Evolutionary conservation across 108 stramenopile species (phyloP).

Genomic region (Fistulifera solaris): DNA sequence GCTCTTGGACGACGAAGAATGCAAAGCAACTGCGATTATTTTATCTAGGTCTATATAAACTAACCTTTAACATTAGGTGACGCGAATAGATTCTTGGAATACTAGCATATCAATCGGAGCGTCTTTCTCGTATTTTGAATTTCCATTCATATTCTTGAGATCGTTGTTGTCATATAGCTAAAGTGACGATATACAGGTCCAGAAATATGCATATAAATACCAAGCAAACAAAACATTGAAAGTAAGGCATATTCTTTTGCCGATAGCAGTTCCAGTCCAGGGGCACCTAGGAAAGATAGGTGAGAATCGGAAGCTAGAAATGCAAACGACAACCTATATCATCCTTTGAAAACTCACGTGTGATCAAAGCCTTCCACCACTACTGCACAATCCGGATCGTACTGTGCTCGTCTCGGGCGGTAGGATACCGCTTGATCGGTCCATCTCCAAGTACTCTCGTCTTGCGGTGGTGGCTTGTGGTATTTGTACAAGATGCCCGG

Average conservation of each 20-base stretch:
- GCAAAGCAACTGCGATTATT: too few relatives aligned
- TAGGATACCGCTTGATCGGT: conserved; percentile 78
- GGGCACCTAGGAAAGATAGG: conserved; percentile 36
- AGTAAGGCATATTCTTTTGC: conserved; percentile 56
- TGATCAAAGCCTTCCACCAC: conserved; percentile 88
- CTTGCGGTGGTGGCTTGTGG: conserved; percentile 13
- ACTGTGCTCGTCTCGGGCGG: conserved; percentile 65
- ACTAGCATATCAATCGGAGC: not conserved
- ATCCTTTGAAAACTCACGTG: conserved; percentile 39
- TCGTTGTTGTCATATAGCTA: not conserved
- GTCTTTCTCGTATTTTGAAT: not conserved
- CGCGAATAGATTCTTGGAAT: not conserved
- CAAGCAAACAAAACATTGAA: conserved; percentile 58
- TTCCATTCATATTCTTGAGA: not conserved
- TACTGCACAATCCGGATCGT: conserved; percentile 76
- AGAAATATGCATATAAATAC: conserved; percentile 32
- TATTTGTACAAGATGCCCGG: conserved; percentile 50
- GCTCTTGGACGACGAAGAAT: too few relatives aligned
- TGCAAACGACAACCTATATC: not conserved
- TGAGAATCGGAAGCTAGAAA: not conserved
- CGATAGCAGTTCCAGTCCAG: conserved; percentile 75
- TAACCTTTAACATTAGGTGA: not conserved
- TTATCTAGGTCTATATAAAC: not conserved
- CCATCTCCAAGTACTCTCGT: conserved; percentile 52
- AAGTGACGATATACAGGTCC: conserved; percentile 7